phyloP scores from a whole-genome alignment of 23 red algal species.

The Chondrus crispus region DNA sequence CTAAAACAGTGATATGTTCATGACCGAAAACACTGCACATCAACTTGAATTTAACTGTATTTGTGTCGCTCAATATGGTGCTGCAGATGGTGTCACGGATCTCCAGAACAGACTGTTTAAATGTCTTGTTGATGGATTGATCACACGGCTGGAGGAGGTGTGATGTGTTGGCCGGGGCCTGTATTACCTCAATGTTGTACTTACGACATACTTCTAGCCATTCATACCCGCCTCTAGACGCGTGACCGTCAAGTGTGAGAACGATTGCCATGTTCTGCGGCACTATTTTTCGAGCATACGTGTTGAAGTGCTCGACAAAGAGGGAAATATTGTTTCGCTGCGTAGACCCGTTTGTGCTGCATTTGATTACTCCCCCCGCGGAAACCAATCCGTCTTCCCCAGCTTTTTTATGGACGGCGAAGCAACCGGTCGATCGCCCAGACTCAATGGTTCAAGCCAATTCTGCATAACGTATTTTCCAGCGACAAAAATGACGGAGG shows the following conservation, averaged over 20 bases:
- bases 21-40: background rate
- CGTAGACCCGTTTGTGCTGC: no score
- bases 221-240: background rate
- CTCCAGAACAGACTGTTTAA: background rate
- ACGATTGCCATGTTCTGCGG: background rate
- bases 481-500: no score
- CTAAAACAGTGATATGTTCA: background rate
- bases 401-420: background rate
- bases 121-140: background rate
- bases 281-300: no score
- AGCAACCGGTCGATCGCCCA: no score
- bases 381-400: background rate
- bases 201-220: background rate
- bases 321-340: no score
- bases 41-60: background rate
- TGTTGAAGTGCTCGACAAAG: no score
- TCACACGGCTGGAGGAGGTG: slow-evolving; percentile 9
- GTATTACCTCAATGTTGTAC: background rate
- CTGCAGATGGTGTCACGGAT: background rate
- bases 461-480: no score
- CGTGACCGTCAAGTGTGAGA: background rate
- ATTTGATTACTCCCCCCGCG: background rate
- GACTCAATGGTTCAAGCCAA: no score
- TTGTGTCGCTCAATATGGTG: no score
- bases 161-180: background rate